Percentiles rank a stretch among this genome's conserved stretches.
phyloP scores from a whole-genome alignment of 2,329 filamentous ascomycete species.

The Alternaria gansuensis region DNA sequence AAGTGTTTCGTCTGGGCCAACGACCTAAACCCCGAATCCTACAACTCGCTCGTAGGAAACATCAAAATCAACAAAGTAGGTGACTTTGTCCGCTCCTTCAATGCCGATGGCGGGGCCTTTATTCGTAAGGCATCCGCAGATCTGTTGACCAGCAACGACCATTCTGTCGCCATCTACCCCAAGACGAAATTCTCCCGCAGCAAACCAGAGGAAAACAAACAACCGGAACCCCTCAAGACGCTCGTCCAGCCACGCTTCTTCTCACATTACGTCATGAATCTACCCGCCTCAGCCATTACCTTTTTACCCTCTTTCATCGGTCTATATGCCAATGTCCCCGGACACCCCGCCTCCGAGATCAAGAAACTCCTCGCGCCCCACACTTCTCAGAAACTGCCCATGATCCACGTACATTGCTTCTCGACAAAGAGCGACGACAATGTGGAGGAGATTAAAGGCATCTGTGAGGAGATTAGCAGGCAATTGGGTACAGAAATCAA shows the following conservation, averaged over 20 bases:
- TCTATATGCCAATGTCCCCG: conserved; percentile 71
- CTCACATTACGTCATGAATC: conserved; percentile 97
- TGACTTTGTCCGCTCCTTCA: conserved; percentile 77
- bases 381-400: conserved; percentile 69
- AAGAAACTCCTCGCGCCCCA: conserved; percentile 45
- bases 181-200: conserved; percentile 46
- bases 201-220: conserved; percentile 28
- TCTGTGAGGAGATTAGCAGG: conserved; percentile 72
- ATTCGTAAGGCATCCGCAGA: conserved; percentile 74
- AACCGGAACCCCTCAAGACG: conserved; percentile 49
- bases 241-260: conserved; percentile 73
- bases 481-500: conserved; percentile 68
- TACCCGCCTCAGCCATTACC: conserved; percentile 86
- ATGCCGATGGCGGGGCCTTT: conserved; percentile 82
- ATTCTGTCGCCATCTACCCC: conserved; percentile 56
- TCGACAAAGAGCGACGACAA: conserved; percentile 81
- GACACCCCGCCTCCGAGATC: conserved; percentile 34
- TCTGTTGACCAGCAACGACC: conserved; percentile 64
- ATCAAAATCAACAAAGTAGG: conserved; percentile 80
- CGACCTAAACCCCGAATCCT: conserved; percentile 93
- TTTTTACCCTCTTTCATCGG: conserved; percentile 83
- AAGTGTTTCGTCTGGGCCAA: conserved; percentile 95
- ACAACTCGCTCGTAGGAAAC: conserved; percentile 73
- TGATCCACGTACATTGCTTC: conserved; percentile 96
- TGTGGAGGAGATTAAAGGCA: conserved; percentile 64